phyloP scores from a whole-genome alignment of 2,329 filamentous ascomycete genomes.

The Sclerotinia minor region DNA sequence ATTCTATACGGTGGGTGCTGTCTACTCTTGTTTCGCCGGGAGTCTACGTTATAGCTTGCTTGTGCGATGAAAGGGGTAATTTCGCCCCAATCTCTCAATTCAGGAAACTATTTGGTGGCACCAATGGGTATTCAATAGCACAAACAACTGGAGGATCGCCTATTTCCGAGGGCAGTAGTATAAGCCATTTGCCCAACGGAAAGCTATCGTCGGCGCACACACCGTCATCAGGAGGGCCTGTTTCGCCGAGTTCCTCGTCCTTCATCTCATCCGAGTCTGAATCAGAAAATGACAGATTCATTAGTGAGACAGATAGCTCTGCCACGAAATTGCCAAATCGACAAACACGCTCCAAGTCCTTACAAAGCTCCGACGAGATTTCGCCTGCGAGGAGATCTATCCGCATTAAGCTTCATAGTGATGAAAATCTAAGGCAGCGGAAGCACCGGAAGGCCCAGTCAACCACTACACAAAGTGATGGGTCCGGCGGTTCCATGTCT shows the following conservation, averaged over 20 bases:
- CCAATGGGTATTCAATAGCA: conserved; percentile 38
- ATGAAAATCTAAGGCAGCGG: conserved; percentile 71
- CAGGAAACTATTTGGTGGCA: conserved; percentile 57
- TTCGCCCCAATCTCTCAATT: conserved; percentile 79
- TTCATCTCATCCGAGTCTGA: conserved; percentile 66
- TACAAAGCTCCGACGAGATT: conserved; percentile 61
- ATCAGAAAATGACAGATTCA: conserved; percentile 51
- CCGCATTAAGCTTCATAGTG: conserved; percentile 83
- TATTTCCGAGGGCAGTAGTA: conserved; percentile 25
- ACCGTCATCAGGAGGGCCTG: conserved; percentile 27
- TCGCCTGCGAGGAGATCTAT: conserved; percentile 75
- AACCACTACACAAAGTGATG: conserved; percentile 46
- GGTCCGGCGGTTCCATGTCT: conserved; percentile 39
- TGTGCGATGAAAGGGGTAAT: conserved; percentile 76
- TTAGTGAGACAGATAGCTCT: conserved; percentile 32
- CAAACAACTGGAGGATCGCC: conserved; percentile 41
- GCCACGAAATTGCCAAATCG: conserved; percentile 39
- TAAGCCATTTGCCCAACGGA: conserved; percentile 28
- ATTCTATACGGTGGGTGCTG: conserved; percentile 75
- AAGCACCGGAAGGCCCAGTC: conserved; percentile 65
- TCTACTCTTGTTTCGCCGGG: conserved; percentile 77
- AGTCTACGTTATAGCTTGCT: conserved; percentile 77
- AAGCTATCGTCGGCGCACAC: conserved; percentile 29
- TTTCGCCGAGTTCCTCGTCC: conserved; percentile 51
- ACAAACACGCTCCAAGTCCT: conserved; percentile 65